A percentile compares a stretch with the other conserved stretches of the same genome.
These are phyloP conservation scores for Chenopodium suecicum DNA, from an alignment of 148 eudicot genomes.

Conservation along the genomic window DNA sequence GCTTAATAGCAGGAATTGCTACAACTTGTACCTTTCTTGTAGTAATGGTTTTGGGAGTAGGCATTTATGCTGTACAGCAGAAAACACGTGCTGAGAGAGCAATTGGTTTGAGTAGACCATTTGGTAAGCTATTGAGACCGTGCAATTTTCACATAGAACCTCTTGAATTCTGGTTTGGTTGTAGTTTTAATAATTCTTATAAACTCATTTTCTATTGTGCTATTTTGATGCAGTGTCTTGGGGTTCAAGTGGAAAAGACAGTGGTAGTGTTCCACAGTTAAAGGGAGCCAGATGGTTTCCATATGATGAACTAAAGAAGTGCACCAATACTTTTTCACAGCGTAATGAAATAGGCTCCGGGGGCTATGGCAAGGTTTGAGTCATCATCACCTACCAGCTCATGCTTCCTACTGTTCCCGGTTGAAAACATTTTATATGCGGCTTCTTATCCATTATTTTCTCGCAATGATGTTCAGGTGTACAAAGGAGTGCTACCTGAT, in stretches of 20 bases:
- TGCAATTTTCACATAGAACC: neutral
- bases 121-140: constrained; percentile 47
- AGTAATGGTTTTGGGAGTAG: constrained; percentile 57
- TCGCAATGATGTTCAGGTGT: constrained; percentile 51
- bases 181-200: neutral
- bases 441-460: neutral
- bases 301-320: constrained; percentile 83
- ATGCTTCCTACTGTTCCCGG: neutral
- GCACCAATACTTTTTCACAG: constrained; percentile 67
- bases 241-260: constrained; percentile 78
- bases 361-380: constrained; percentile 91
- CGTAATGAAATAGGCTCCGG: constrained; percentile 85
- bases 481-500: constrained; percentile 62
- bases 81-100: constrained; percentile 80
- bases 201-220: neutral
- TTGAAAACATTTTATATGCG: neutral
- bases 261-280: constrained; percentile 82
- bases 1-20: constrained; percentile 54
- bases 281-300: constrained; percentile 98
- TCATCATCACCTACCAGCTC: neutral
- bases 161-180: neutral
- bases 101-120: constrained; percentile 60
- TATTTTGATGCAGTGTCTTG: constrained; percentile 53
- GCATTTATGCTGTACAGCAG: constrained; percentile 61
- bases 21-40: constrained; percentile 46